These are phyloP conservation scores for Jatropha podagrica DNA, from an alignment of 441 rosid species.

Conservation along the genomic window DNA sequence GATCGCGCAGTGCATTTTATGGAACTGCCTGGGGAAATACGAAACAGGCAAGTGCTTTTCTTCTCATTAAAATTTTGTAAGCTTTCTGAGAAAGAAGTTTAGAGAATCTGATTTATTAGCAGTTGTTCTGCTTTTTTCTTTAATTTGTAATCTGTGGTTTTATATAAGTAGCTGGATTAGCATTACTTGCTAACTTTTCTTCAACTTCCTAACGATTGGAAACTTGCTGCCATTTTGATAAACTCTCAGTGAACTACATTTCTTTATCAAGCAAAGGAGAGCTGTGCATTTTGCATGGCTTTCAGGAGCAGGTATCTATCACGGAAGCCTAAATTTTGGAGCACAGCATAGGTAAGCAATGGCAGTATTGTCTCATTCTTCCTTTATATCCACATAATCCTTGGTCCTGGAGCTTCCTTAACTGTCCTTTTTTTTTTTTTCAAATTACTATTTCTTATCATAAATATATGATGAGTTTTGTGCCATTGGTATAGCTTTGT, in stretches of 20 bases:
- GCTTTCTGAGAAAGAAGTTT: neutral
- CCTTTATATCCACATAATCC: slow-evolving; percentile 16
- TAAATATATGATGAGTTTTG: neutral
- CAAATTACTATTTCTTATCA: neutral
- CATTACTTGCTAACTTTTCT: slow-evolving; percentile 9
- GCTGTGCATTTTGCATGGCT: slow-evolving; percentile 99
- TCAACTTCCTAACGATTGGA: slow-evolving; percentile 26
- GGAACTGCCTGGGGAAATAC: slow-evolving; percentile 99
- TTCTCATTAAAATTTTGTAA: neutral
- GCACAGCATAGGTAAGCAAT: slow-evolving; percentile 80
- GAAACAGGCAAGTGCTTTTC: slow-evolving; percentile 70
- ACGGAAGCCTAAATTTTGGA: slow-evolving; percentile 98
- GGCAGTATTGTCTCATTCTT: slow-evolving; percentile 26
- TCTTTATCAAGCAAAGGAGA: slow-evolving; percentile 97
- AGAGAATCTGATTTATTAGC: neutral
- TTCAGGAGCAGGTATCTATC: slow-evolving; percentile 97
- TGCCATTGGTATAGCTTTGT: neutral
- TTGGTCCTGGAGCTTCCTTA: neutral
- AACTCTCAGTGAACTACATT: slow-evolving; percentile 81
- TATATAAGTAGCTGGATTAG: slow-evolving; percentile 13
- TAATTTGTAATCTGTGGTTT: slow-evolving; percentile 7
- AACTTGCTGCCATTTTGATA: slow-evolving; percentile 19
- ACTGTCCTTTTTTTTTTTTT: neutral
- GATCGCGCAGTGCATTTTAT: slow-evolving; percentile 96
- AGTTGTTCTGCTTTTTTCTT: neutral